Evolutionary conservation across 306 rosid species (phyloP).

Genomic region (Heteromeles arbutifolia): DNA sequence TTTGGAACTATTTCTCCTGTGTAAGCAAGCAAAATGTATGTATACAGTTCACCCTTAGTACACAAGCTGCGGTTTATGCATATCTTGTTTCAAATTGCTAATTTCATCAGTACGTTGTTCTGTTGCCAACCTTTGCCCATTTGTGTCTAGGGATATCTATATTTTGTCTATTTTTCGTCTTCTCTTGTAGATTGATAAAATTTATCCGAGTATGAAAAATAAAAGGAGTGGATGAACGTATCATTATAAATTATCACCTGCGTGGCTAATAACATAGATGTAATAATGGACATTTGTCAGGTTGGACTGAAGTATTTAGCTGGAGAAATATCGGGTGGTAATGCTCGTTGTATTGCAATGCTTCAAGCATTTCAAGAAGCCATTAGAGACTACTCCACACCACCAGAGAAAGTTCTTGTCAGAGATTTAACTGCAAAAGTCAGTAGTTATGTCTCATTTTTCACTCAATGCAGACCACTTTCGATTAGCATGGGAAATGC

Average conservation of each 20-base stretch:
- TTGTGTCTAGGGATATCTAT: neutral
- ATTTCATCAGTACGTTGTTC: neutral
- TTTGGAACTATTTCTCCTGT: neutral
- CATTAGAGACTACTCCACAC: slow-evolving; percentile 70
- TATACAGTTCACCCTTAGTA: neutral
- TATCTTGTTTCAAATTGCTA: neutral
- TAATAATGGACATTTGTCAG: slow-evolving; percentile 34
- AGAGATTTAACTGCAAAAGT: slow-evolving; percentile 80
- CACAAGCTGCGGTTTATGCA: too few species aligned
- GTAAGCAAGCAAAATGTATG: neutral
- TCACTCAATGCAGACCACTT: slow-evolving; percentile 77
- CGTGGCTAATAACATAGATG: neutral
- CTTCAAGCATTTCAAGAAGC: slow-evolving; percentile 76
- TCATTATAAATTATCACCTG: neutral
- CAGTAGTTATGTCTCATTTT: slow-evolving; percentile 65
- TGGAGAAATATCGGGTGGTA: slow-evolving; percentile 67
- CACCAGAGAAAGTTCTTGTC: slow-evolving; percentile 49
- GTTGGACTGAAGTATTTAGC: slow-evolving; percentile 69
- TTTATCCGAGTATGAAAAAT: neutral
- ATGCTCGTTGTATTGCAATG: slow-evolving; percentile 87
- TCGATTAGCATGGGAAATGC: slow-evolving; percentile 93
- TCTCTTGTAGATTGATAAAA: neutral
- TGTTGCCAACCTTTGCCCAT: neutral
- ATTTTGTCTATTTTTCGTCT: neutral
- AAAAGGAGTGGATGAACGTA: neutral